phyloP scores from a whole-genome alignment of 495 filamentous ascomycete genomes.

The Tirmania nivea region DNA sequence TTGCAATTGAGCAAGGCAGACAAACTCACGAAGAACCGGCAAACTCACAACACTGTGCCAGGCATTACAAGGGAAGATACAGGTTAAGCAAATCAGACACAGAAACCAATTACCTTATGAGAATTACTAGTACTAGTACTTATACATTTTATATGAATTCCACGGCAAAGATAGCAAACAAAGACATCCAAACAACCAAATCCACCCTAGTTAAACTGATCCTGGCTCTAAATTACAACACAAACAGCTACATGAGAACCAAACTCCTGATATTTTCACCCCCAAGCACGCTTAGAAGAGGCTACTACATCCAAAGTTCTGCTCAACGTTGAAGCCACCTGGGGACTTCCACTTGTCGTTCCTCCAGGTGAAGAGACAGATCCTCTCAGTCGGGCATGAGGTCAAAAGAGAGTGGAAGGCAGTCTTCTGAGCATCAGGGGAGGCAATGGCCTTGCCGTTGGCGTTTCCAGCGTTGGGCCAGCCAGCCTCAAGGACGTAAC shows the following conservation, averaged over 20 bases:
- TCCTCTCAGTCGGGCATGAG: conserved; percentile 29
- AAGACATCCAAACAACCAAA: too few relatives aligned
- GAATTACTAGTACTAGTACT: too few relatives aligned
- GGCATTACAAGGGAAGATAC: too few relatives aligned
- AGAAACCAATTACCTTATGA: too few relatives aligned
- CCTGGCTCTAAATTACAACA: too few relatives aligned
- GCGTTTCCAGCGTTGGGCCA: conserved; percentile 53
- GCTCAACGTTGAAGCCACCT: conserved; percentile 54
- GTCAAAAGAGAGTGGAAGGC: conserved; percentile 45
- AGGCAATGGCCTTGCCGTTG: conserved; percentile 53
- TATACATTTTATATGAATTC: too few relatives aligned
- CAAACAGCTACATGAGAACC: not conserved
- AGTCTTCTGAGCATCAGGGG: conserved; percentile 39
- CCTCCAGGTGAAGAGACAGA: conserved; percentile 58
- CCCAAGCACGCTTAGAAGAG: conserved; percentile 25
- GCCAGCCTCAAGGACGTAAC: conserved; percentile 69
- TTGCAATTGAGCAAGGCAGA: too few relatives aligned
- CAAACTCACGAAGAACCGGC: too few relatives aligned
- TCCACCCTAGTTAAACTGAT: too few relatives aligned
- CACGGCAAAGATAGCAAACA: too few relatives aligned
- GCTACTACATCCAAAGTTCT: conserved; percentile 44
- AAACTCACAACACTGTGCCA: too few relatives aligned
- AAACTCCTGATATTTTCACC: not conserved
- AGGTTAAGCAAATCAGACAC: too few relatives aligned
- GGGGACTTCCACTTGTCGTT: conserved; percentile 65